Conservation (phyloP, 1,284 basidiomycete species). For the Boletus austroedulis region DNA sequence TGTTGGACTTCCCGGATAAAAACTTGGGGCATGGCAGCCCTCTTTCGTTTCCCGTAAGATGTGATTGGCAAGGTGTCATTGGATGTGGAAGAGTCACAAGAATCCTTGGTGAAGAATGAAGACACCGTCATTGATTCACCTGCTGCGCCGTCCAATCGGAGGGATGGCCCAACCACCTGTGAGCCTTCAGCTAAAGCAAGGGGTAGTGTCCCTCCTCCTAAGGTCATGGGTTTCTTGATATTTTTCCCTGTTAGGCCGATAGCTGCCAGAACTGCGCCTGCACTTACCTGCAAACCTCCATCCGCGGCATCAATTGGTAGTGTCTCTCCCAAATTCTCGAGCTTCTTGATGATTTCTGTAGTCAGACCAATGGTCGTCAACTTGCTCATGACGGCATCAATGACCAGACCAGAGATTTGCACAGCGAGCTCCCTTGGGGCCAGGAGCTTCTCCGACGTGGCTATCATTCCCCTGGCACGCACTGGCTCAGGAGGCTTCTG, state of each 20-base stretch:
- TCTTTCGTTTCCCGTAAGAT: too few species aligned
- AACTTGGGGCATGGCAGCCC: too few species aligned
- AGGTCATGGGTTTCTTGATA: not conserved
- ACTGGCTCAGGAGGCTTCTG: not conserved
- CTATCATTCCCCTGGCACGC: not conserved
- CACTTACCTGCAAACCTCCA: not conserved
- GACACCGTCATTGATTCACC: not conserved
- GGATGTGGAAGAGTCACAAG: not conserved
- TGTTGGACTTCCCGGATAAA: too few species aligned
- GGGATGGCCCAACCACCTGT: not conserved
- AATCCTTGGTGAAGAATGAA: not conserved
- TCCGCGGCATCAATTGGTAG: not conserved
- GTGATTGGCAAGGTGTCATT: too few species aligned
- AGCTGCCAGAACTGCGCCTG: not conserved
- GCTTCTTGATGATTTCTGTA: not conserved
- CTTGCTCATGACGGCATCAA: not conserved
- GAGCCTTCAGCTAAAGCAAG: not conserved
- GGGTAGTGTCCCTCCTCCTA: not conserved
- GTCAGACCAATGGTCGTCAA: not conserved
- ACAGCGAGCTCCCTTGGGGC: not conserved
- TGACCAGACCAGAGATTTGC: not conserved
- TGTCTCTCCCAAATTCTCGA: not conserved
- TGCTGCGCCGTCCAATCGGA: not conserved
- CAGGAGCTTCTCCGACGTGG: not conserved
- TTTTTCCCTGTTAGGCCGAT: not conserved